Evolutionary conservation across 2,329 filamentous ascomycete genomes (phyloP).

Genomic region (Sporothrix curviconia): DNA sequence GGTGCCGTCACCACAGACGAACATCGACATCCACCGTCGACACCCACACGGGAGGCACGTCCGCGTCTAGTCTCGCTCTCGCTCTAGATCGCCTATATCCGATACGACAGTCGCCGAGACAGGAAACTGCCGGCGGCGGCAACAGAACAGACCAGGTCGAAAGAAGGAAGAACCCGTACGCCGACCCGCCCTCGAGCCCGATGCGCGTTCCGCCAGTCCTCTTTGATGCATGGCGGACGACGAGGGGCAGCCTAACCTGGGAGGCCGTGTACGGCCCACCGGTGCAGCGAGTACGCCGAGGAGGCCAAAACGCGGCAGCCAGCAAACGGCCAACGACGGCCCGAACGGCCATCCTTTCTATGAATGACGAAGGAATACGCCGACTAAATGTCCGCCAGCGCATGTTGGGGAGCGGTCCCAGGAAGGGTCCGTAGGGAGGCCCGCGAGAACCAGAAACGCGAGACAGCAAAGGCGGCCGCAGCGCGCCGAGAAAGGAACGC

Average conservation of each 20-base stretch:
- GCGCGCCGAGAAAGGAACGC: conserved; percentile 41
- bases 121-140: too few relatives aligned
- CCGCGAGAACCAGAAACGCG: conserved; percentile 53
- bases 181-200: conserved; percentile 52
- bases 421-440: conserved; percentile 75
- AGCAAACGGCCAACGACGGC: conserved; percentile 36
- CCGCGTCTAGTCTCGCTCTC: not conserved
- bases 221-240: conserved; percentile 95
- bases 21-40: not conserved
- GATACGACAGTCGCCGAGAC: not conserved
- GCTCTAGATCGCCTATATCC: not conserved
- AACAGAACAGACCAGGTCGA: not conserved
- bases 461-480: conserved; percentile 35
- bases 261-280: conserved; percentile 94
- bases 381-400: conserved; percentile 69
- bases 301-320: not conserved
- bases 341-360: conserved; percentile 78
- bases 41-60: not conserved
- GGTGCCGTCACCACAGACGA: not conserved
- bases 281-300: conserved; percentile 50
- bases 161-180: conserved; percentile 35
- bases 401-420: conserved; percentile 98
- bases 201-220: conserved; percentile 87
- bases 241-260: conserved; percentile 95
- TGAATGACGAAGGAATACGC: conserved; percentile 94